Evolutionary conservation across 768 basidiomycete species (phyloP), one percentile per base, ranked within the genome.

Genomic region (Boletus barrowsii): DNA sequence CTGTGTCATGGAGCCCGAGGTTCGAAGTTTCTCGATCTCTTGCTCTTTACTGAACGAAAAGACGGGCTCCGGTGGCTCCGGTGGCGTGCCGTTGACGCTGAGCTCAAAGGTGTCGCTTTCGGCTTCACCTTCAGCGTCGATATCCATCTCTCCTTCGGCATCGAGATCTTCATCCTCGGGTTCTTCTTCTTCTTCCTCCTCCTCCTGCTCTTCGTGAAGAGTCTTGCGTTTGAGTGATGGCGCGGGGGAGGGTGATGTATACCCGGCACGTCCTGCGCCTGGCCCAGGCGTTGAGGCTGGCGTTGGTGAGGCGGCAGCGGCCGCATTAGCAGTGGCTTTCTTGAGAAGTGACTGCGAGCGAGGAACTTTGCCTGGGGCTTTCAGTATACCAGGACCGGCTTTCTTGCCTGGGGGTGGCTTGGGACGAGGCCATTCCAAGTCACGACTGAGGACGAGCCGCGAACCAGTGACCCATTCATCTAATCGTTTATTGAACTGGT

Each of bases 1-100:
- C 73, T 99, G 97, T 5, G 97, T 98, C 95, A 99, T 98, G 30
- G 94, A 98, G 11, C 97, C 97, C 11, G 93, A 93, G 17, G 94
- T 96, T 20, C 97, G 89, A 15, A 98, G 83, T 72, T 98, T 98
- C 76, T 98, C 96, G 64, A 98, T 98, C 72, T 99, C 97, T 73
- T 96, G 89, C 72, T 97, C 91, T 73, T 99, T 99, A 71, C 93
- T 95, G 78, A 95, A 95, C 18, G 83, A 66, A 40, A 83, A 73
- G 24, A 79, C 67, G 3, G 84, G 81, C 10, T 77, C 80, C 0
- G 82, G 78, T 13, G 75, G 74, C 53, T 76, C 76, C 20, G 79
- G 76, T 42, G 81, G 77, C 14, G 66, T 62, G 29, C 73, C 71
- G 55, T 80, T 70, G 58, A 81, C 72, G 62, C 75, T 79, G 43